phyloP scores from a whole-genome alignment of 495 filamentous ascomycete species.

The Daldinia childiae region DNA sequence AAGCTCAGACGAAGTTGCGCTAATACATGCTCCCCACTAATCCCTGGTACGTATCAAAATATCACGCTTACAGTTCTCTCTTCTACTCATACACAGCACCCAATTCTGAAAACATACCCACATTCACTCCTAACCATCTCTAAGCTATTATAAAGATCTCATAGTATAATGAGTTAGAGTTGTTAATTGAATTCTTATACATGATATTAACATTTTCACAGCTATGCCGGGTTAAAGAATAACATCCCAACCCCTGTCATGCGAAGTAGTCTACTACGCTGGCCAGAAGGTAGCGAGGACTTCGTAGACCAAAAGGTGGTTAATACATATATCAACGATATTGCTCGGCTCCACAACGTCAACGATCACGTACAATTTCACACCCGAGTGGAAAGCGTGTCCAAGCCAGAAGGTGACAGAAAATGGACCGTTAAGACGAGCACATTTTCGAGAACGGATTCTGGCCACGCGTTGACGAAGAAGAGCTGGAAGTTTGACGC shows the following conservation, averaged over 20 bases:
- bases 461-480: conserved; percentile 34
- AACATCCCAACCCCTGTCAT: conserved; percentile 72
- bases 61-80: background rate
- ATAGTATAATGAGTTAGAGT: background rate
- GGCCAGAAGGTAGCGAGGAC: conserved; percentile 66
- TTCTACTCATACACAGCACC: background rate
- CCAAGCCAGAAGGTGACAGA: conserved; percentile 51
- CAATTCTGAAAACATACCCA: background rate
- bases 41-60: conserved; percentile 43
- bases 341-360: conserved; percentile 59
- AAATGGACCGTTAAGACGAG: conserved; percentile 63
- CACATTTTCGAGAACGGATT: conserved; percentile 42
- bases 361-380: conserved; percentile 61
- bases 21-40: conserved; percentile 50
- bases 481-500: conserved; percentile 61
- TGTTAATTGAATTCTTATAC: background rate
- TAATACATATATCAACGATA: conserved; percentile 68
- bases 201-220: conserved; percentile 51
- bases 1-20: conserved; percentile 35
- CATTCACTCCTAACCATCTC: background rate
- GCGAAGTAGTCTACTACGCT: conserved; percentile 64
- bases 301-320: conserved; percentile 65
- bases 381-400: conserved; percentile 65
- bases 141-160: background rate
- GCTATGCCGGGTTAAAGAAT: conserved; percentile 69